Conservation (phyloP, 2,329 filamentous ascomycete genomes). For the Monilinia aucupariae region DNA sequence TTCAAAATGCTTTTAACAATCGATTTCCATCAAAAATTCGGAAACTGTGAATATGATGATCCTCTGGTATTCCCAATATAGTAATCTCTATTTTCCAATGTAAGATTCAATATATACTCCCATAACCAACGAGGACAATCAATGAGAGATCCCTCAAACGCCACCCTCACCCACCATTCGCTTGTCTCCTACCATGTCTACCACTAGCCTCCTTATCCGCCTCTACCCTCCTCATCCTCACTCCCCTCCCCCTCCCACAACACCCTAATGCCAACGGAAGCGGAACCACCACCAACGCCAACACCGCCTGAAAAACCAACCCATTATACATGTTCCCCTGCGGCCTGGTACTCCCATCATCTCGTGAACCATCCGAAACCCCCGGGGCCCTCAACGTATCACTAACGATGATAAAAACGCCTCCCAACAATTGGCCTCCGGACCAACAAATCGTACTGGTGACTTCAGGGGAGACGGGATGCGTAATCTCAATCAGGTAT, state of each 20-base stretch:
- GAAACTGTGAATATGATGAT: no score
- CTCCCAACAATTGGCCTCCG: slow-evolving; percentile 79
- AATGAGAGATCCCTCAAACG: background rate
- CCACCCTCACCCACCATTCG: background rate
- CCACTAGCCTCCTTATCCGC: slow-evolving; percentile 29
- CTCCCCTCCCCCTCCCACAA: slow-evolving; percentile 55
- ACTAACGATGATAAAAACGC: slow-evolving; percentile 76
- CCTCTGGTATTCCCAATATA: no score
- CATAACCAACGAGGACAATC: background rate
- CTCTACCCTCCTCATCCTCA: slow-evolving; percentile 47
- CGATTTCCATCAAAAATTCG: no score
- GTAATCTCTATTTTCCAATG: background rate
- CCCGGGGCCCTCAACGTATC: slow-evolving; percentile 59
- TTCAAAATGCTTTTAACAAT: no score
- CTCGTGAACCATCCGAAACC: slow-evolving; percentile 36
- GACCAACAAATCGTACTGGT: slow-evolving; percentile 80
- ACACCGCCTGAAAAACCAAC: slow-evolving; percentile 71
- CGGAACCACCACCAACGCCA: slow-evolving; percentile 60
- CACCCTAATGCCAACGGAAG: slow-evolving; percentile 64
- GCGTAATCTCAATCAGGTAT: slow-evolving; percentile 78
- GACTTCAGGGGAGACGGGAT: slow-evolving; percentile 81
- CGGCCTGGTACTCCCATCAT: slow-evolving; percentile 44
- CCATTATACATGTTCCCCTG: slow-evolving; percentile 68
- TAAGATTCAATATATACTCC: background rate
- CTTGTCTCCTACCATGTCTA: slow-evolving; percentile 1